phyloP scores from a whole-genome alignment of 441 rosid species.

The Pelargonium exstipulatum region DNA sequence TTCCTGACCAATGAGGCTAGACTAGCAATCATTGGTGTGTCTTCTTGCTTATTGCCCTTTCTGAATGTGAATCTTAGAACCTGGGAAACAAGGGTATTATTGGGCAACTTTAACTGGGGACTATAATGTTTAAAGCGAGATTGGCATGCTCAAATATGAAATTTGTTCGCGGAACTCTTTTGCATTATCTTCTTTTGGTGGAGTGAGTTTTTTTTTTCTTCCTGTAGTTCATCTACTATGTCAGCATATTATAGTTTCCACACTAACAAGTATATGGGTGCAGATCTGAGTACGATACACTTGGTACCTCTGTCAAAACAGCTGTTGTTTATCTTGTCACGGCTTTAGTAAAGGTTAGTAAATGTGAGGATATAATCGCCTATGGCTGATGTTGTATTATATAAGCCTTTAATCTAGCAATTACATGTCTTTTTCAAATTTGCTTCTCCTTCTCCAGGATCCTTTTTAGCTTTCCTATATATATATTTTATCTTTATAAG shows the following conservation, averaged over 20 bases:
- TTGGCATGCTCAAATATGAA: no score
- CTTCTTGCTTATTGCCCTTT: not conserved
- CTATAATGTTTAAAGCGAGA: not conserved
- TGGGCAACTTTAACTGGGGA: not conserved
- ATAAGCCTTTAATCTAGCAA: no score
- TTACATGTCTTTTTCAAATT: no score
- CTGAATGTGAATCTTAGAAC: not conserved
- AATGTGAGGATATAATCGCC: not conserved
- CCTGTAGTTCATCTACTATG: not conserved
- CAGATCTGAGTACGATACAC: constrained; percentile 92
- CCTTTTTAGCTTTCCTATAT: no score
- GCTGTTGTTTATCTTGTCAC: constrained; percentile 84
- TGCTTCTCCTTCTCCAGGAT: no score
- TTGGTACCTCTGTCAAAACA: constrained; percentile 79
- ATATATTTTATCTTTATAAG: not conserved
- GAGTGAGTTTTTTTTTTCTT: not conserved
- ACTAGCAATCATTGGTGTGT: not conserved
- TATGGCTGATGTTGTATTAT: not conserved
- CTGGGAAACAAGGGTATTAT: not conserved
- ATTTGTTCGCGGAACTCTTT: not conserved
- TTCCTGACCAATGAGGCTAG: not conserved
- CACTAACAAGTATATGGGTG: constrained; percentile 7
- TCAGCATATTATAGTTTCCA: not conserved
- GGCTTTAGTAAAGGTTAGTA: constrained; percentile 71
- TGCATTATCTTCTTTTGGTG: not conserved